A percentile compares a stretch with the other conserved stretches of the same genome.
Conservation (phyloP, 2,329 filamentous ascomycete species). For the Penicillium sp. region DNA sequence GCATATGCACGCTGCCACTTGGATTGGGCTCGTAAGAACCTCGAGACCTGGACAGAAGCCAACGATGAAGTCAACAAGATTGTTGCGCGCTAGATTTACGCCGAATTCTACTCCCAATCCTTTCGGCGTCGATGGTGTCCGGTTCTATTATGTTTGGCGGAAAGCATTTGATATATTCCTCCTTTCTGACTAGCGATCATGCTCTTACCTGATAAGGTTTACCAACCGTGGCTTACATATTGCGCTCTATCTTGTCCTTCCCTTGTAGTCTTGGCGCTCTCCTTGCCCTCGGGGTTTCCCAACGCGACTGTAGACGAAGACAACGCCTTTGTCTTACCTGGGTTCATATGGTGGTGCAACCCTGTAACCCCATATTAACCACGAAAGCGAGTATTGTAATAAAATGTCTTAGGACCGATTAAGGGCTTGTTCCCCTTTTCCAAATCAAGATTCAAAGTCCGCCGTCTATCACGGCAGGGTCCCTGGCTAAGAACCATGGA, state of each 20-base stretch:
- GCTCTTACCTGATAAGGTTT: background rate
- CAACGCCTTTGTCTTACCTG: background rate
- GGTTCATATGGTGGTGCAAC: background rate
- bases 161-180: background rate
- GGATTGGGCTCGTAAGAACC: constrained; percentile 88
- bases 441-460: background rate
- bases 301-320: background rate
- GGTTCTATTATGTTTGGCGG: background rate
- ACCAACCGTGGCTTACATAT: background rate
- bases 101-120: background rate
- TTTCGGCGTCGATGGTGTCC: constrained; percentile 1
- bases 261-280: background rate
- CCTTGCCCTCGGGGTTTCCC: background rate
- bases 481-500: background rate
- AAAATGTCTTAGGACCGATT: background rate
- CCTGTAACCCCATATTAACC: background rate
- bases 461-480: background rate
- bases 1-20: constrained; percentile 90
- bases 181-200: background rate
- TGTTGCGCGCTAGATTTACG: constrained; percentile 42
- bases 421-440: background rate
- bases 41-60: constrained; percentile 91
- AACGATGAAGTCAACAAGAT: constrained; percentile 87
- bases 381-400: background rate
- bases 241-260: background rate